Base-by-base conservation (phyloP, 1,284 basidiomycete species). In the Ceratobasidium sp. region DNA sequence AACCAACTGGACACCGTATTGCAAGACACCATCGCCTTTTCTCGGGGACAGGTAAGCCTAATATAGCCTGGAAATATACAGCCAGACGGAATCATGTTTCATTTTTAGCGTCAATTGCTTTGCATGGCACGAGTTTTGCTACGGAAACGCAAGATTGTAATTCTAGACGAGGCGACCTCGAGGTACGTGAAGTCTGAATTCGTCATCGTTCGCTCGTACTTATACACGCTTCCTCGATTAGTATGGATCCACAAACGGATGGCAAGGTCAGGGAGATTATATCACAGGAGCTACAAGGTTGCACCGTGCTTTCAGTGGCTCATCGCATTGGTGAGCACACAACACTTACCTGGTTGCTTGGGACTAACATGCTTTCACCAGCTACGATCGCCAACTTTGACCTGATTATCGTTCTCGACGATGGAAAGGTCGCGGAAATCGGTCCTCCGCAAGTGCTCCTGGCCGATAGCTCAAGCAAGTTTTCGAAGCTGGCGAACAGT, bases 381-480 rank as follows among this genome's bases (percentile, higher is more conserved):
- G 68, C 68, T 23, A 70, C 68, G 33, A 70, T 70, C 52, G 44
- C 57, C 15, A 56, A 70, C 38, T 70, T 57, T 33, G 68, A 70
- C 40, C n/a, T 57, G 23, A 57, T 70, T 52, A 13, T 70, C 48
- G 68, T 70, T 20, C 57, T 70, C 4, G 67, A 69, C 7, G 67
- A 69, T n/a, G 67, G 67, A 6, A 54, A 48, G 33, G 9, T 69
- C 10, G 67, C 50, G 2, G 67, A 69, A 54, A 54, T 69, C 10
- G 68, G 68, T 13, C 26, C 68, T 17, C 68, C 68, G 26, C 52
- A 42, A 23, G 68, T 13, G 17, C 50, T 70, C 5, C 28, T 57
- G 6, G 38, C 54, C 10, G 42, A 70, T 33, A 26, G 46, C 15
- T 56, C 54, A 12, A 57, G 54, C 40, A 56, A 20, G 38, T 70